These are phyloP conservation scores for Wickerhamomyces mucosus DNA, from an alignment of 805 yeast species.

Conservation along the genomic window DNA sequence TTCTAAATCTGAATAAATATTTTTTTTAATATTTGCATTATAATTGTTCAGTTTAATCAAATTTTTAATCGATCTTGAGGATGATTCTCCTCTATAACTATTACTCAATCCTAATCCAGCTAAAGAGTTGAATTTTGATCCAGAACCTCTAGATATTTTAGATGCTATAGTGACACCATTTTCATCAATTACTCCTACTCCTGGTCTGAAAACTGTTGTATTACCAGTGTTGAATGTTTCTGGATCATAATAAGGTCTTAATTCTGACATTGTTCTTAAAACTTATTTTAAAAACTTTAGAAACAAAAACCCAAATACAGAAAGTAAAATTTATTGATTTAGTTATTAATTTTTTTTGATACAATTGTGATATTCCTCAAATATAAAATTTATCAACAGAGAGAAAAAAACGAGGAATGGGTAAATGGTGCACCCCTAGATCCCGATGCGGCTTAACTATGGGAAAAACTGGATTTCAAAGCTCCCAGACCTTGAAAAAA, in stretches of 20 bases:
- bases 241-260: conserved; percentile 67
- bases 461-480: too few species aligned
- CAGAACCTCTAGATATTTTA: conserved; percentile 24
- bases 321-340: too few species aligned
- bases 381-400: too few species aligned
- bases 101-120: conserved; percentile 6
- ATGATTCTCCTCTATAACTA: conserved; percentile 2
- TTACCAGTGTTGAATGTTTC: conserved; percentile 58
- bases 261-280: conserved; percentile 8
- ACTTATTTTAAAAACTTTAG: too few species aligned
- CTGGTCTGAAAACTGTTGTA: conserved; percentile 49
- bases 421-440: too few species aligned
- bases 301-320: too few species aligned
- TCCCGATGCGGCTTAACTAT: too few species aligned
- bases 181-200: conserved; percentile 48
- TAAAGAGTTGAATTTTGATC: conserved; percentile 6
- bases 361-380: too few species aligned
- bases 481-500: too few species aligned
- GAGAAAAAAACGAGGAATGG: too few species aligned
- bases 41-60: conserved; percentile 15
- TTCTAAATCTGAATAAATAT: conserved; percentile 40
- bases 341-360: too few species aligned
- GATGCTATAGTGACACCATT: conserved; percentile 31
- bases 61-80: conserved; percentile 12
- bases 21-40: conserved; percentile 18